Evolutionary conservation across 2,329 filamentous ascomycete species (phyloP), one percentile per base, ranked within the genome.

Genomic region (Malbranchea zuffiana): DNA sequence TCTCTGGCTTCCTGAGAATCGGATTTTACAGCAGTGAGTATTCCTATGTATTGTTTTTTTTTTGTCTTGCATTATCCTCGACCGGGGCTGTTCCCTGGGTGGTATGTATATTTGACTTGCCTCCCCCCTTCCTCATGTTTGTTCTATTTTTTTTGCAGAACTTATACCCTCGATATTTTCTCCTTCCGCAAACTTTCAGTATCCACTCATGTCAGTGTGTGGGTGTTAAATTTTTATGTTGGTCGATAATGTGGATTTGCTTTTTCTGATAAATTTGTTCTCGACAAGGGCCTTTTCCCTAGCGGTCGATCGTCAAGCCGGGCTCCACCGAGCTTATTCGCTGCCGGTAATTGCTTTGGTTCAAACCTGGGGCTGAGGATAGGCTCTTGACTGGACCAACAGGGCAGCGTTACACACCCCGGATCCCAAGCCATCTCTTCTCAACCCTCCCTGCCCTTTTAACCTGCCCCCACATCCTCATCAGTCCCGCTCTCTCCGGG

Each of bases 211-310:
- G n/a, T 4, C 18, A 23, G 18, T 33, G 31, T 24, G 21, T 26
- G 18, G n/a, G 17, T 28, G 11, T 5, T 29, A 28, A 23, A 33
- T 33, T 33, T 18, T 27, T 27, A 24, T 26, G 28, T 38, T 32
- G 29, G 29, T 32, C 15, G 30, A 17, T n/a, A 13, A 16, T 39
- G 29, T 21, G 13, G 39, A 35, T 39, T 43, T 42, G 35, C 32
- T 37, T 43, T 42, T 43, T 35, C 33, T 31, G 37, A 43, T 39
- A 23, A 19, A 35, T 25, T 35, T 35, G 36, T 37, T 35, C 37
- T 33, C 32, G 32, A 37, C 40, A 43, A 39, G 40, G 40, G 40
- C 37, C 40, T 34, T 33, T 32, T 39, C 30, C 17, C 36, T 40
- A 40, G 36, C 34, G 21, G 40, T 35, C 32, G 40, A 43, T 43